Evolutionary conservation across 305 asterid species (phyloP), one percentile per base, ranked within the genome.

Genomic region (Striga hermonthica): DNA sequence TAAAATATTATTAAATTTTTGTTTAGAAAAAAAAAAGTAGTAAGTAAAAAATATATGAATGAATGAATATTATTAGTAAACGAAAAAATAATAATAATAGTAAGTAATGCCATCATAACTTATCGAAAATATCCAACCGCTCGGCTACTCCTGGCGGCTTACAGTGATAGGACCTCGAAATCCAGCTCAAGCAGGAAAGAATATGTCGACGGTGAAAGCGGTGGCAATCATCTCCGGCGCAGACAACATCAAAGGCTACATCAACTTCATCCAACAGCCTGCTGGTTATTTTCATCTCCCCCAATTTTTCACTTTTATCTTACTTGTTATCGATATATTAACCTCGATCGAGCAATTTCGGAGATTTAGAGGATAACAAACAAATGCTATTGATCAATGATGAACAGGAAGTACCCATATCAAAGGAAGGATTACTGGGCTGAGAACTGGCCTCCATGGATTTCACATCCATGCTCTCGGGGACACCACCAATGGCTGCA

Each of bases 401-500:
- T 11, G 11, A 6, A 11, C 1, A 11, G 82, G 81, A 65, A 75
- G 72, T 63, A 83, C 90, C 69, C 83, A 66, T 38, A 83, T 89
- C 38, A 78, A 71, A 69, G 97, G 97, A 67, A 79, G 69, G 70
- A 83, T 89, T 14, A 79, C 58, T 52, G 97, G 95, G 40, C 74
- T 87, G 50, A 69, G 53, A 50, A 93, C 93, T 8, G 97, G 97
- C n/a, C 91, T 74, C 72, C 97, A 89, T 74, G 97, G 81, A 52
- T 85, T 89, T 74, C 97, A 89, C 68, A 85, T 89, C 61, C 97
- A 87, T 73, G 88, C 97, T 78, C 86, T 85, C 64, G 97, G 97
- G 7, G 97, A 89, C 84, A 89, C 95, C 65, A 83, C 93, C 76
- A 89, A 87, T 52, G 97, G 95, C 75, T 89, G 93, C 89, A 87